Evolutionary conservation across 2,329 filamentous ascomycete genomes (phyloP).

Genomic region (Aspergillus flavus): DNA sequence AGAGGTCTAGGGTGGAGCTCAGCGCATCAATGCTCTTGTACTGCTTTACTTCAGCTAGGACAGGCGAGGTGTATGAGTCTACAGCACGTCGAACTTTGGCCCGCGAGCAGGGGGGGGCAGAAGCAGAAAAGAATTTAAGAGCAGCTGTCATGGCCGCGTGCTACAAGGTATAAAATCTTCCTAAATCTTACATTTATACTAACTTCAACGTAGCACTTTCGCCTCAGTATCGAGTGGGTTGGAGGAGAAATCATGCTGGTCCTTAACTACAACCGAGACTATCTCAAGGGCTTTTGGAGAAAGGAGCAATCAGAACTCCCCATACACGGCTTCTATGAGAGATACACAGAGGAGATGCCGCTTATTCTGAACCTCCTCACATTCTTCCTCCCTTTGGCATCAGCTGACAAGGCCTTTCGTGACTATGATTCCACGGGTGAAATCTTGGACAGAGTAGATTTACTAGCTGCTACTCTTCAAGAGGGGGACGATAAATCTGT

Average conservation of each 20-base stretch:
- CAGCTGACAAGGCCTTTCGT: slow-evolving; percentile 16
- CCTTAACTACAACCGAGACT: slow-evolving; percentile 18
- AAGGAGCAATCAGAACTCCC: slow-evolving; percentile 17
- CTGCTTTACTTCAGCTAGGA: slow-evolving; percentile 19
- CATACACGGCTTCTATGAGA: slow-evolving; percentile 20
- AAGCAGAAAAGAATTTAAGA: slow-evolving; percentile 9
- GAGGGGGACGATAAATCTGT: slow-evolving; percentile 13
- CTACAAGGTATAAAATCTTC: slow-evolving; percentile 18
- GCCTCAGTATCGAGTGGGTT: slow-evolving; percentile 21
- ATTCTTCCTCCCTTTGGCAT: slow-evolving; percentile 21
- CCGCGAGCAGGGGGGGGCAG: slow-evolving; percentile 4
- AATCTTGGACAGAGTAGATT: slow-evolving; percentile 13
- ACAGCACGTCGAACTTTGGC: slow-evolving; percentile 12
- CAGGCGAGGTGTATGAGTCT: slow-evolving; percentile 21
- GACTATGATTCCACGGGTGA: slow-evolving; percentile 15
- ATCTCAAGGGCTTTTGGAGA: slow-evolving; percentile 19
- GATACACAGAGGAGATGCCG: slow-evolving; percentile 16
- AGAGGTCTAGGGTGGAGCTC: slow-evolving; percentile 16
- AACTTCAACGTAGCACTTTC: slow-evolving; percentile 19
- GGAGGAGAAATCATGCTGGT: slow-evolving; percentile 22
- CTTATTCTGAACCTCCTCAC: slow-evolving; percentile 21
- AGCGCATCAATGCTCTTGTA: slow-evolving; percentile 21
- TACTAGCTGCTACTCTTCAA: not conserved
- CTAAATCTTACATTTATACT: slow-evolving; percentile 5
- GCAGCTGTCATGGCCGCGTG: slow-evolving; percentile 16